Conservation (phyloP, 2,329 filamentous ascomycete genomes). For the Ambrosiella xylebori region DNA sequence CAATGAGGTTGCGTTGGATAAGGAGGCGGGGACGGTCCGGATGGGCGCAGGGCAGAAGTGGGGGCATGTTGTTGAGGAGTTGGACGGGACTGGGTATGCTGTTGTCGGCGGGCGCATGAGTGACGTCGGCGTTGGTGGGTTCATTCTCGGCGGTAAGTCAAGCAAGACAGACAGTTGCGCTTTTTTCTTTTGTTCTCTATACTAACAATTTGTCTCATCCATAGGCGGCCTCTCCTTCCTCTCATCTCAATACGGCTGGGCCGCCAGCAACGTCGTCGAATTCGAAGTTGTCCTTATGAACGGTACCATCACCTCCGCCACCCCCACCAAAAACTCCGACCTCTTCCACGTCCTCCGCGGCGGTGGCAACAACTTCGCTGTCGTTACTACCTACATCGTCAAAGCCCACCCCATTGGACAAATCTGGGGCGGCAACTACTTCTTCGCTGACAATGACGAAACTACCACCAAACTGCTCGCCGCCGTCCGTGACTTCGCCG, state of each 20-base stretch:
- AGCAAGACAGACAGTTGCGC: slow-evolving; percentile 14
- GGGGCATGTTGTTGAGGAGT: slow-evolving; percentile 17
- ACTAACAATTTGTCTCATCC: not conserved
- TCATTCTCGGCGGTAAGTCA: slow-evolving; percentile 17
- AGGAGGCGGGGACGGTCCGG: slow-evolving; percentile 19
- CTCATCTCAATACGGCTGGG: slow-evolving; percentile 23
- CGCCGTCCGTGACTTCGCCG: slow-evolving; percentile 17
- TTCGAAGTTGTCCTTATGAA: slow-evolving; percentile 29
- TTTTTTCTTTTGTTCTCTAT: not conserved
- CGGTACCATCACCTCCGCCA: slow-evolving; percentile 27
- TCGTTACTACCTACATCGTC: slow-evolving; percentile 33
- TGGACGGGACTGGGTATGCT: slow-evolving; percentile 20
- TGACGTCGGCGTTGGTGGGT: slow-evolving; percentile 18
- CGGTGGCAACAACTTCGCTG: slow-evolving; percentile 38
- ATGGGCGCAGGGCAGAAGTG: slow-evolving; percentile 30
- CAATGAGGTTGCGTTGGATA: slow-evolving; percentile 13
- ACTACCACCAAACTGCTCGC: slow-evolving; percentile 12
- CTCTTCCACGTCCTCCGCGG: slow-evolving; percentile 41
- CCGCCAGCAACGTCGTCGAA: slow-evolving; percentile 27
- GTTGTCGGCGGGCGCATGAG: slow-evolving; percentile 28
- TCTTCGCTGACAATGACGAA: slow-evolving; percentile 15
- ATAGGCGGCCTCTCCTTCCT: slow-evolving; percentile 15
- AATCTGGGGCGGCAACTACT: slow-evolving; percentile 20
- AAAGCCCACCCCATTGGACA: slow-evolving; percentile 21
- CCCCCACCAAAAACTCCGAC: slow-evolving; percentile 26